These are phyloP conservation scores for Fusarium sp. DNA, from an alignment of 2,329 filamentous ascomycete genomes.

Conservation along the genomic window DNA sequence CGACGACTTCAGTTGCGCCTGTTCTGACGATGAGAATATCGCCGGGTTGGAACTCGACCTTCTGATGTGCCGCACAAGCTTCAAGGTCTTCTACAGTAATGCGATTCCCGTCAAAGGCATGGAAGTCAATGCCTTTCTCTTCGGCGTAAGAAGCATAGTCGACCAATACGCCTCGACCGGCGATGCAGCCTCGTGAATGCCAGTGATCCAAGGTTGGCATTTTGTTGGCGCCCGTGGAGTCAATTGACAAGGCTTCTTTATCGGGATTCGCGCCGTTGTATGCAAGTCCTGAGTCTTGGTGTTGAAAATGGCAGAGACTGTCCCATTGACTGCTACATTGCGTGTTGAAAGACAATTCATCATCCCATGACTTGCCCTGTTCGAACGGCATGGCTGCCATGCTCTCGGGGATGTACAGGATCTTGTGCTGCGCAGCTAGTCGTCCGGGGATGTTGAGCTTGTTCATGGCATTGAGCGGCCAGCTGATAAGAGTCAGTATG, in stretches of 20 bases:
- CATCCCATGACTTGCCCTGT: constrained; percentile 53
- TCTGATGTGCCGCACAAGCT: constrained; percentile 69
- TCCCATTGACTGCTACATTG: constrained; percentile 70
- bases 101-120: constrained; percentile 64
- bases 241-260: constrained; percentile 47
- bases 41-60: constrained; percentile 72
- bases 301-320: constrained; percentile 59
- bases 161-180: constrained; percentile 64
- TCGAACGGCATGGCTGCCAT: constrained; percentile 29
- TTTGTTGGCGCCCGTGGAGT: constrained; percentile 21
- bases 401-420: constrained; percentile 49
- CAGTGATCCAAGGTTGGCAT: constrained; percentile 62
- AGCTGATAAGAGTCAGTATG: constrained; percentile 6
- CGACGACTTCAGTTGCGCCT: constrained; percentile 71
- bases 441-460: constrained; percentile 47
- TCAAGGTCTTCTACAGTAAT: constrained; percentile 69
- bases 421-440: constrained; percentile 50
- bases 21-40: constrained; percentile 76
- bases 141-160: constrained; percentile 66
- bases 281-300: constrained; percentile 56
- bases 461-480: constrained; percentile 36
- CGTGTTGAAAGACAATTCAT: constrained; percentile 67
- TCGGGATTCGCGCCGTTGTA: constrained; percentile 64
- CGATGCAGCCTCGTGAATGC: constrained; percentile 54
- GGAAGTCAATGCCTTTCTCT: constrained; percentile 62